Evolutionary conservation across 306 rosid genomes (phyloP), one percentile per base, ranked within the genome.

Genomic region (Medicago arabica): DNA sequence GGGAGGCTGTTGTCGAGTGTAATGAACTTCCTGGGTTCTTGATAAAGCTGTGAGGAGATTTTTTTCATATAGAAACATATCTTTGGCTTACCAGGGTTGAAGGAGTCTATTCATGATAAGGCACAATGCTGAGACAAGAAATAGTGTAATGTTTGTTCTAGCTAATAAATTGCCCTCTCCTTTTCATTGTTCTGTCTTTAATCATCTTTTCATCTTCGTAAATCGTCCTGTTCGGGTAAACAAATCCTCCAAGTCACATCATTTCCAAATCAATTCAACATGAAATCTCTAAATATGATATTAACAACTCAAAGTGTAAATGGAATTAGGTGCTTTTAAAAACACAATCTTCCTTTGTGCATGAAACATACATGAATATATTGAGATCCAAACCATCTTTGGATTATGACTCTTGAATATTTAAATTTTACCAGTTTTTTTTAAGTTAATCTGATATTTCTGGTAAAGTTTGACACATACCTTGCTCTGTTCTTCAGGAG

Each of bases 401-500:
- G n/a, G 19, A 73, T 58, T 50, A 47, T 50, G 72, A 41, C 57
- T 67, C 13, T 58, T 72, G 46, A 23, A 76, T 46, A 62, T 73
- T 82, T 44, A 51, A 12, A 47, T 49, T 59, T 46, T 34, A 28
- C 21, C 54, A 16, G 8, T 13, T 19, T 55, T 79, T 79, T 39
- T 12, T 11, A 40, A 38, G 41, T 15, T 47, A 55, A 70, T 38
- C 14, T 71, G 68, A 28, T 59, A 18, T 71, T 49, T 83, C 49
- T 75, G 62, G 15, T 57, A 31, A 83, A 65, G 41, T 61, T 50
- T 70, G 31, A 68, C 36, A 34, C 10, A 6, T 49, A 41, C 43
- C 10, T 12, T 68, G 11, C 57, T 74, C 77, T 72, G 40, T 77
- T 76, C 19, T 36, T 36, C 89, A 93, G 98, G 88, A 83, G 98